Evolutionary conservation across 176 grass and related monocot species (phyloP).

Genomic region (Poa annua): DNA sequence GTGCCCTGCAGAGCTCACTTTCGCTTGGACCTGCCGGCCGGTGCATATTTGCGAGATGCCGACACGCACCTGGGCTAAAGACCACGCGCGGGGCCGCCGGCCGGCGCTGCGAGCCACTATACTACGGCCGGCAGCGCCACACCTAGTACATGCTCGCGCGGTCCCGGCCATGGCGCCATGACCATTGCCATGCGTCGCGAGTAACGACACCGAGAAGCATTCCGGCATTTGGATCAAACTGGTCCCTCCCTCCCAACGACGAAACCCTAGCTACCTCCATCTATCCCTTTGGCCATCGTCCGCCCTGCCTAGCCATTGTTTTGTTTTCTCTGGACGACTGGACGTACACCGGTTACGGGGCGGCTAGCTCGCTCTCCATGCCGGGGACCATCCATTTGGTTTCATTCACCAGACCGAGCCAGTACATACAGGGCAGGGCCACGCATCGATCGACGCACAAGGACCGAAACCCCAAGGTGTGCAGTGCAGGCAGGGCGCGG

Average conservation of each 20-base stretch:
- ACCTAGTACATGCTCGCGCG: not conserved
- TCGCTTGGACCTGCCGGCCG: not conserved
- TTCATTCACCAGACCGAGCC: too few species aligned
- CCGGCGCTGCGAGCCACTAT: not conserved
- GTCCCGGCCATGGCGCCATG: not conserved
- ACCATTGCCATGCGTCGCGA: not conserved
- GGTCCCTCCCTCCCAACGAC: not conserved
- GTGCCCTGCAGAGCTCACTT: constrained; percentile 8
- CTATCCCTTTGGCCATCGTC: not conserved
- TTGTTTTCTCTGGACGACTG: too few species aligned
- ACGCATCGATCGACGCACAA: too few species aligned
- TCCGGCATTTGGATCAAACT: not conserved
- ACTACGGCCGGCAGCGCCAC: not conserved
- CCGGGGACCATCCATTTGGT: too few species aligned
- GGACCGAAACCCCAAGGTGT: too few species aligned
- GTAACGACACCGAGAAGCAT: constrained; percentile 26
- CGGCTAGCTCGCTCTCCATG: too few species aligned
- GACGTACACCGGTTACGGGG: too few species aligned
- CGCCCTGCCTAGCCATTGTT: too few species aligned
- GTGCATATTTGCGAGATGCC: not conserved
- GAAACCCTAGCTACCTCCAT: not conserved
- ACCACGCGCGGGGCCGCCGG: not conserved
- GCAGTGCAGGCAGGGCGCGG: too few species aligned
- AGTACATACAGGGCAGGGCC: too few species aligned
- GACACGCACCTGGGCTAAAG: constrained; percentile 25